Conservation (phyloP, 1,284 basidiomycete species). For the Melampsora larici-populina region DNA sequence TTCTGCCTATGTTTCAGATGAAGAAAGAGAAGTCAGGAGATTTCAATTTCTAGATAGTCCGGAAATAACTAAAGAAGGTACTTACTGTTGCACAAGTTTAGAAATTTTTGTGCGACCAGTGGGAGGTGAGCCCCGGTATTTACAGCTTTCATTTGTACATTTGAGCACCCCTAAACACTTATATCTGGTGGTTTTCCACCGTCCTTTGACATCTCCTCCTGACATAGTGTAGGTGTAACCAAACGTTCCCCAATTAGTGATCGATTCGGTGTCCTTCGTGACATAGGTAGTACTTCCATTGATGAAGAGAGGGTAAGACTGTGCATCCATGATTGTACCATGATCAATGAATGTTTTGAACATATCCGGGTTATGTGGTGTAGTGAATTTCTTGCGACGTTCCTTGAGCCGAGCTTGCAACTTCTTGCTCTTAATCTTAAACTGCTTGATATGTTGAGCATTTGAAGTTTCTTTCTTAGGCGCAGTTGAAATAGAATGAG, state of each 20-base stretch:
- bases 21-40: background rate
- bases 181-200: background rate
- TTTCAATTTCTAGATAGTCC: background rate
- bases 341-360: background rate
- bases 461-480: too few species aligned
- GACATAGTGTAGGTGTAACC: background rate
- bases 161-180: background rate
- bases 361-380: too few species aligned
- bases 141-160: background rate
- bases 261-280: background rate
- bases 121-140: background rate
- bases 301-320: background rate
- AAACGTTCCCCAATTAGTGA: background rate
- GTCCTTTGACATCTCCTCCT: background rate
- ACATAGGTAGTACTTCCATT: background rate
- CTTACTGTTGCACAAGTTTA: background rate
- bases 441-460: too few species aligned
- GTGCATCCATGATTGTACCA: background rate
- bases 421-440: too few species aligned
- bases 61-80: background rate
- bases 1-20: background rate
- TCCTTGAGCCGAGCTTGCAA: too few species aligned
- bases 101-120: background rate
- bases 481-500: too few species aligned
- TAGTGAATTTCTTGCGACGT: too few species aligned